phyloP scores from a whole-genome alignment of 176 grass and related monocot genomes.

The Cenchrus americanus region DNA sequence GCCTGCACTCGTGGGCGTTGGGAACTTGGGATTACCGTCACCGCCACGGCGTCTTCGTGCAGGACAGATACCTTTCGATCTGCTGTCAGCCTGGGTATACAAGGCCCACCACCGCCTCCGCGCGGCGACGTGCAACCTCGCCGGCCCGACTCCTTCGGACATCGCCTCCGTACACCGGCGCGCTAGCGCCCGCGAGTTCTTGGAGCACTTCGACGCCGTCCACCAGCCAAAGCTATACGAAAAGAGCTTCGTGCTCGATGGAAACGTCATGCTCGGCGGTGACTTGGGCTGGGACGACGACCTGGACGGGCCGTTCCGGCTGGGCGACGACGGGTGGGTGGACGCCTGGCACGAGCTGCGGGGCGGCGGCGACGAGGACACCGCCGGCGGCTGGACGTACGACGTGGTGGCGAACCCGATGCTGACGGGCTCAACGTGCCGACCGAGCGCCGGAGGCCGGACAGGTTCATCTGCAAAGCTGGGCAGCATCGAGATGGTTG shows the following conservation, averaged over 20 bases:
- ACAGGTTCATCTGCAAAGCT: constrained; percentile 15
- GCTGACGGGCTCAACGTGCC: not conserved
- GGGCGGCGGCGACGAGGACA: not conserved
- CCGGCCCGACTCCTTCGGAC: not conserved
- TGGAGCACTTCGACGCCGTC: constrained; percentile 18
- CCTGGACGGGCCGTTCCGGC: constrained; percentile 19
- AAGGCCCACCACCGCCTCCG: not conserved
- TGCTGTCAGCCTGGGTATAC: constrained; percentile 3
- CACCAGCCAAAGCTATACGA: no score
- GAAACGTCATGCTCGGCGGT: constrained; percentile 31
- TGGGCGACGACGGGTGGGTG: constrained; percentile 1
- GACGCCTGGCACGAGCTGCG: not conserved
- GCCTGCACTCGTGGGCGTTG: no score
- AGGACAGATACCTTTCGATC: not conserved
- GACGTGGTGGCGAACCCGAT: not conserved
- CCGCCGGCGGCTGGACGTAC: not conserved
- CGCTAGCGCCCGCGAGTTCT: not conserved
- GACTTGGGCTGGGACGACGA: constrained; percentile 40
- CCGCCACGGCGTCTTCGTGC: no score
- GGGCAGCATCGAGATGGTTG: not conserved
- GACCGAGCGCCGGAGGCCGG: not conserved
- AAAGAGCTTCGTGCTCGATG: not conserved
- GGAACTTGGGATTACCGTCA: no score
- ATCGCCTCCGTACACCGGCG: not conserved
- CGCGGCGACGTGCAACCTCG: constrained; percentile 11